A percentile compares a stretch with the other conserved stretches of the same genome.
These are phyloP conservation scores for Medicago truncatula DNA, from an alignment of 306 rosid species.

Conservation along the genomic window MtrunA17r5.0-ANR NC_053046.1:49001-49500, in stretches of 20 bases:
- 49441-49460: background rate
- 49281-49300: background rate
- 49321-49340: background rate
- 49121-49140: background rate
- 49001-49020: slow-evolving; percentile 60
- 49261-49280: background rate
- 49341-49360: background rate
- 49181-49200: background rate
- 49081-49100: slow-evolving; percentile 5
- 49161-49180: background rate
- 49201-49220: background rate
- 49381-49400: background rate
- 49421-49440: background rate
- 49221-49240: background rate
- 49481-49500: background rate
- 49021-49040: slow-evolving; percentile 54
- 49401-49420: background rate
- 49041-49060: slow-evolving; percentile 90
- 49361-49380: background rate
- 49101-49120: slow-evolving; percentile 4
- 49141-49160: background rate
- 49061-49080: slow-evolving; percentile 44
- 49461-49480: background rate
- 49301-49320: background rate
- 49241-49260: background rate